Evolutionary conservation across 2,329 filamentous ascomycete species (phyloP).

Genomic region (Nemania sp.): DNA sequence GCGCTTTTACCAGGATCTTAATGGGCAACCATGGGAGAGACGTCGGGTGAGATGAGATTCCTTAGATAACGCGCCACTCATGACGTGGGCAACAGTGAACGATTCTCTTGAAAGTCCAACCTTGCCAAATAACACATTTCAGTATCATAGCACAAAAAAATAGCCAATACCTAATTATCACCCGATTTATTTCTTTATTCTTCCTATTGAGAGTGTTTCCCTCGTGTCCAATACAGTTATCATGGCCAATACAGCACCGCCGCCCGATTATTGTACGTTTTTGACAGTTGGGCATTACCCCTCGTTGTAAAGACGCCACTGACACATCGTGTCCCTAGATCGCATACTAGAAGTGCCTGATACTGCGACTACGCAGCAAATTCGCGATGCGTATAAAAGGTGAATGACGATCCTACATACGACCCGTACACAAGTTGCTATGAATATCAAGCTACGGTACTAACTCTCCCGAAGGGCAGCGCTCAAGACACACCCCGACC

Average conservation of each 20-base stretch:
- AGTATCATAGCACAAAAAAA: not conserved
- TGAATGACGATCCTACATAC: slow-evolving; percentile 42
- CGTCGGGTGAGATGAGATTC: too few relatives aligned
- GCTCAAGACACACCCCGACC: slow-evolving; percentile 90
- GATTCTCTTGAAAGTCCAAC: not conserved
- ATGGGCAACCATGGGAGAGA: slow-evolving; percentile 32
- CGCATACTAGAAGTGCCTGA: slow-evolving; percentile 73
- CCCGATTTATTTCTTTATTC: not conserved
- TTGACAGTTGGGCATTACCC: slow-evolving; percentile 12
- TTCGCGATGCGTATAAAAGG: slow-evolving; percentile 95
- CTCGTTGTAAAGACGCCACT: slow-evolving; percentile 28
- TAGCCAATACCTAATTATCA: not conserved
- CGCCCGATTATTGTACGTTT: slow-evolving; percentile 63
- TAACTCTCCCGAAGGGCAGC: slow-evolving; percentile 66
- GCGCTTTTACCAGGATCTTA: slow-evolving; percentile 11
- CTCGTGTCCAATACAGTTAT: slow-evolving; percentile 39
- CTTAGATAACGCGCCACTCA: slow-evolving; percentile 29
- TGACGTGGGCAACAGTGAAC: slow-evolving; percentile 25
- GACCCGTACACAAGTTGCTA: not conserved
- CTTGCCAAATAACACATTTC: not conserved
- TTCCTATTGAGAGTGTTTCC: not conserved
- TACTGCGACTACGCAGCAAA: slow-evolving; percentile 77
- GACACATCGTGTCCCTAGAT: slow-evolving; percentile 54
- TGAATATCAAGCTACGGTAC: not conserved
- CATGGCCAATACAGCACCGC: slow-evolving; percentile 45